Conservation (phyloP, 495 filamentous ascomycete species). For the Xylaria venustula region DNA sequence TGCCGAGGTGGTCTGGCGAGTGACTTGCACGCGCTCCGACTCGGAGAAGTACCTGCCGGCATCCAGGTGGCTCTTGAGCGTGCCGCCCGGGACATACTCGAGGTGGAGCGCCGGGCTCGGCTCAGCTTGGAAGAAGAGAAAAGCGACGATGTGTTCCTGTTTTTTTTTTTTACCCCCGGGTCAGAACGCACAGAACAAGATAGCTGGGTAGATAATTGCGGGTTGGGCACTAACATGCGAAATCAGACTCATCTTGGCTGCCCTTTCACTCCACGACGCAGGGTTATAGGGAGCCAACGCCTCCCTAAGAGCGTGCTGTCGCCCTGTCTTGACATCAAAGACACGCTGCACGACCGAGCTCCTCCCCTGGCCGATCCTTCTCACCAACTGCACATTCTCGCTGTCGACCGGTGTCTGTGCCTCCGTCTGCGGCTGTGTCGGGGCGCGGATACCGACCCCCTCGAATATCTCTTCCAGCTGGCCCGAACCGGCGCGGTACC, state of each 20-base stretch:
- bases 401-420: neutral
- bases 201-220: neutral
- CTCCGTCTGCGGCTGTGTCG: neutral
- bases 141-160: neutral
- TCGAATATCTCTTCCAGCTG: neutral
- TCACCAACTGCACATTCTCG: neutral
- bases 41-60: neutral
- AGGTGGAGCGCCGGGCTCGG: neutral
- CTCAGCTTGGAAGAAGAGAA: neutral
- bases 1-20: neutral
- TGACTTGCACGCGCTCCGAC: neutral
- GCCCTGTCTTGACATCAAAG: constrained; percentile 10
- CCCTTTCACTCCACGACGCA: neutral
- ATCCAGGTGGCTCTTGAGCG: neutral
- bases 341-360: constrained; percentile 4
- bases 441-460: neutral
- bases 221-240: constrained; percentile 4
- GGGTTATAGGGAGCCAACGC: neutral
- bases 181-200: neutral
- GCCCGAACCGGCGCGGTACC: constrained; percentile 6
- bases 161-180: neutral
- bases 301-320: constrained; percentile 5
- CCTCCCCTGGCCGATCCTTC: neutral
- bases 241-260: neutral
- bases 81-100: neutral